Conservation (phyloP, 1,139 yeast species). For the Hyphopichia khmerensis region DNA sequence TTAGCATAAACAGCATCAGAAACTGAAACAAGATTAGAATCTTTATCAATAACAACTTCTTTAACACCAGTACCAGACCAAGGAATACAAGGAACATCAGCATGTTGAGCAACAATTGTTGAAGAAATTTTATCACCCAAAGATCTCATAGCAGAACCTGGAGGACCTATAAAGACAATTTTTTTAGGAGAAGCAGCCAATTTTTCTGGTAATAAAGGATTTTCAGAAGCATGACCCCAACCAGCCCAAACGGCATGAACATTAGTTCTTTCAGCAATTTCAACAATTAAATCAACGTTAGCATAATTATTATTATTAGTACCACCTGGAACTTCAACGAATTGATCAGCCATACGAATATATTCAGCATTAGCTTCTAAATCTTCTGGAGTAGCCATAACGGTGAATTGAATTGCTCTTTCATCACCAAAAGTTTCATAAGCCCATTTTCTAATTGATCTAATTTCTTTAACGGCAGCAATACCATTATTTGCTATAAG, state of each 20-base stretch:
- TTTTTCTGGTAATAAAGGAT: conserved; percentile 90
- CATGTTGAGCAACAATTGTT: conserved; percentile 98
- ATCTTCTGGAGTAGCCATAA: conserved; percentile 99
- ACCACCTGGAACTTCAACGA: conserved; percentile 98
- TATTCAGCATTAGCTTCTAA: conserved; percentile 95
- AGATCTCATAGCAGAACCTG: conserved; percentile 99
- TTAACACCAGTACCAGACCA: conserved; percentile 99
- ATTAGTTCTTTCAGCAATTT: conserved; percentile 92
- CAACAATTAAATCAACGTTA: conserved; percentile 94
- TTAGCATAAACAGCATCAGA: conserved; percentile 75
- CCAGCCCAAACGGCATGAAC: conserved; percentile 99
- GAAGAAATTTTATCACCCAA: conserved; percentile 96
- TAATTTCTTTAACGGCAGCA: conserved; percentile 97
- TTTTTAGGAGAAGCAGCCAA: conserved; percentile 87
- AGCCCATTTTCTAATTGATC: conserved; percentile 98
- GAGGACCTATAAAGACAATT: conserved; percentile 94
- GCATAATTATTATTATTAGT: conserved; percentile 98
- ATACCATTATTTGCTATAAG: conserved; percentile 98
- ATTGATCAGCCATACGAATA: conserved; percentile 98
- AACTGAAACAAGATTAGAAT: conserved; percentile 83
- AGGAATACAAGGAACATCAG: conserved; percentile 96
- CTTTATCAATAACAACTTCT: conserved; percentile 64
- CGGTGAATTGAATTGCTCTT: conserved; percentile 88
- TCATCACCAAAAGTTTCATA: conserved; percentile 97
- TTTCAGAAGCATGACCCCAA: conserved; percentile 99